These are phyloP conservation scores for Ceratocystis papillata DNA, from an alignment of 2,329 filamentous ascomycete species.

Conservation along the genomic window DNA sequence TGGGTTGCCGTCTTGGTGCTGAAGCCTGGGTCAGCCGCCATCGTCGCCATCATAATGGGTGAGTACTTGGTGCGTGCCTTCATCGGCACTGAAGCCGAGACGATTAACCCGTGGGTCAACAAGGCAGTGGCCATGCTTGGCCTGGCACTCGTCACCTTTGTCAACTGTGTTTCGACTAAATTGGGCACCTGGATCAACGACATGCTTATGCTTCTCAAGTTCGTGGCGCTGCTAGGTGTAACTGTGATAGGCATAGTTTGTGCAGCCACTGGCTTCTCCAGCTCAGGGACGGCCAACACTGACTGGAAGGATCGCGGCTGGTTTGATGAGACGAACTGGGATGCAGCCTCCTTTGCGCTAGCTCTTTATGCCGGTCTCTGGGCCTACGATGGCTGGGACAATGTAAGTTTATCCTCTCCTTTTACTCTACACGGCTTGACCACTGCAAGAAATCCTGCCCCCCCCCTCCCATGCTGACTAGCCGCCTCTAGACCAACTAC, in stretches of 20 bases:
- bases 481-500: constrained; percentile 51
- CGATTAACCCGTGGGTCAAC: constrained; percentile 75
- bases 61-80: constrained; percentile 88
- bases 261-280: constrained; percentile 71
- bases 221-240: constrained; percentile 75
- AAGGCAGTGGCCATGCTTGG: constrained; percentile 75
- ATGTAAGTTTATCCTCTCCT: constrained; percentile 49
- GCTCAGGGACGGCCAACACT: constrained; percentile 59
- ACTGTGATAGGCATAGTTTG: constrained; percentile 83
- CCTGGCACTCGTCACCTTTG: constrained; percentile 61
- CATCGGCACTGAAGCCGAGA: constrained; percentile 74
- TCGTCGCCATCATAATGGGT: constrained; percentile 94
- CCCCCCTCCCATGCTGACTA: constrained; percentile 21
- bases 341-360: constrained; percentile 80
- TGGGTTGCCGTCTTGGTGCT: constrained; percentile 92
- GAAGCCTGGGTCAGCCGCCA: constrained; percentile 86
- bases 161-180: constrained; percentile 87
- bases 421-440: not conserved
- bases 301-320: constrained; percentile 83
- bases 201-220: constrained; percentile 94
- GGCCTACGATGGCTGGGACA: constrained; percentile 99
- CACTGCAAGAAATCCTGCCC: not conserved
- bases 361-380: constrained; percentile 91
- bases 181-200: constrained; percentile 81
- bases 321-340: constrained; percentile 75